Conservation (phyloP, 2,329 filamentous ascomycete genomes). For the Diaporthe sp. region DNA sequence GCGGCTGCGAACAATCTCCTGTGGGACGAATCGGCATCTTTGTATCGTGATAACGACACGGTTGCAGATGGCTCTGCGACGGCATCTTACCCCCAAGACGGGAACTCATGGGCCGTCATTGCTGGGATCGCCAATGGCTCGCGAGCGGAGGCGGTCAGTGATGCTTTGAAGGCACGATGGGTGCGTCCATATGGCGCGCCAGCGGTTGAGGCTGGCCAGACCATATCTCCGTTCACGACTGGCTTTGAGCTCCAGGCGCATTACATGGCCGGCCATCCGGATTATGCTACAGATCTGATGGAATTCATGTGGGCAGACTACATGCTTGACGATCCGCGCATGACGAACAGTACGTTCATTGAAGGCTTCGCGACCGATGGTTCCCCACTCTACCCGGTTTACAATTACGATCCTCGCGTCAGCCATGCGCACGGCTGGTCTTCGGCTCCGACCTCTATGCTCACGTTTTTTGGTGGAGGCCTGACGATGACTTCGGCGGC, state of each 20-base stretch:
- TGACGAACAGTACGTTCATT: slow-evolving; percentile 34
- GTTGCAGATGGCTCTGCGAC: slow-evolving; percentile 52
- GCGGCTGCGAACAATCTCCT: slow-evolving; percentile 59
- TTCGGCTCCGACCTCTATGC: slow-evolving; percentile 27
- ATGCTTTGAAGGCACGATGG: slow-evolving; percentile 25
- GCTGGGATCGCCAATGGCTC: slow-evolving; percentile 25
- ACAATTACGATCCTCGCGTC: slow-evolving; percentile 30
- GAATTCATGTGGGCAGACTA: slow-evolving; percentile 31
- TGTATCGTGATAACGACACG: slow-evolving; percentile 63
- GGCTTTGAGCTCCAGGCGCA: slow-evolving; percentile 31
- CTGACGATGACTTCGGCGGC: slow-evolving; percentile 23
- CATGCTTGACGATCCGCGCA: slow-evolving; percentile 34
- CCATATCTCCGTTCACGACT: slow-evolving; percentile 32
- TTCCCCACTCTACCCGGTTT: slow-evolving; percentile 21
- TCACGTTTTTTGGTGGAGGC: slow-evolving; percentile 25
- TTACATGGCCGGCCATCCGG: slow-evolving; percentile 13
- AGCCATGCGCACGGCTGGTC: slow-evolving; percentile 33
- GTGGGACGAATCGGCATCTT: slow-evolving; percentile 57
- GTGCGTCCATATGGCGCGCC: slow-evolving; percentile 26
- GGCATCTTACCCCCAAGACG: slow-evolving; percentile 25
- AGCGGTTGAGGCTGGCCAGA: slow-evolving; percentile 21
- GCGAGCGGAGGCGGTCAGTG: neutral
- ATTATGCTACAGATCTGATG: slow-evolving; percentile 13
- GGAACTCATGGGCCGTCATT: slow-evolving; percentile 27
- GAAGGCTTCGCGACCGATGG: slow-evolving; percentile 31